These are phyloP conservation scores for Amaranthus hypochondriacus DNA, from an alignment of 148 eudicot species.

Conservation along the genomic window DNA sequence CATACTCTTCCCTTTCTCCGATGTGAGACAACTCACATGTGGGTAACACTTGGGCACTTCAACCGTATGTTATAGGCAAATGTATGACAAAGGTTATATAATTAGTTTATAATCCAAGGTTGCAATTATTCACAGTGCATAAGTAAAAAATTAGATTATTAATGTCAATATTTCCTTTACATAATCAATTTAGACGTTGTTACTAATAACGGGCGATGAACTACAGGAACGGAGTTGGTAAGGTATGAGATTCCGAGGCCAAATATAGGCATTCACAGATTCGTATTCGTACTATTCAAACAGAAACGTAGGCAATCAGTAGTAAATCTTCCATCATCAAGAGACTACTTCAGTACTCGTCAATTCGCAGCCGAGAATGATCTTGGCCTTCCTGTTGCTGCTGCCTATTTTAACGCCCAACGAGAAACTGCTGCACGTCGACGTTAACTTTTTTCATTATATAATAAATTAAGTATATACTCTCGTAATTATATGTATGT, in stretches of 20 bases:
- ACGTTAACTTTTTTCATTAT: constrained; percentile 28
- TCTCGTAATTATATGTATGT: background rate
- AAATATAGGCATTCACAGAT: constrained; percentile 89
- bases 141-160: no score
- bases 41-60: no score
- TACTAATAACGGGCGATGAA: no score
- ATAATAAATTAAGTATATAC: no score
- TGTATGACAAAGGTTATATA: no score
- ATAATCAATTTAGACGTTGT: no score
- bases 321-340: constrained; percentile 36
- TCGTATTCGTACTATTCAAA: constrained; percentile 65
- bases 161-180: no score
- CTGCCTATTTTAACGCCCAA: constrained; percentile 73
- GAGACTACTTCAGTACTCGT: constrained; percentile 65
- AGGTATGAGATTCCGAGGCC: constrained; percentile 86
- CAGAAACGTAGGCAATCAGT: constrained; percentile 46
- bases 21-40: no score
- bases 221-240: constrained; percentile 66
- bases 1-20: no score
- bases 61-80: no score
- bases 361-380: constrained; percentile 54
- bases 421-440: constrained; percentile 80
- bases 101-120: no score
- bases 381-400: constrained; percentile 78
- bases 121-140: no score